Conservation (phyloP, 176 grass and related monocot genomes). For the Raddia distichophylla region DNA sequence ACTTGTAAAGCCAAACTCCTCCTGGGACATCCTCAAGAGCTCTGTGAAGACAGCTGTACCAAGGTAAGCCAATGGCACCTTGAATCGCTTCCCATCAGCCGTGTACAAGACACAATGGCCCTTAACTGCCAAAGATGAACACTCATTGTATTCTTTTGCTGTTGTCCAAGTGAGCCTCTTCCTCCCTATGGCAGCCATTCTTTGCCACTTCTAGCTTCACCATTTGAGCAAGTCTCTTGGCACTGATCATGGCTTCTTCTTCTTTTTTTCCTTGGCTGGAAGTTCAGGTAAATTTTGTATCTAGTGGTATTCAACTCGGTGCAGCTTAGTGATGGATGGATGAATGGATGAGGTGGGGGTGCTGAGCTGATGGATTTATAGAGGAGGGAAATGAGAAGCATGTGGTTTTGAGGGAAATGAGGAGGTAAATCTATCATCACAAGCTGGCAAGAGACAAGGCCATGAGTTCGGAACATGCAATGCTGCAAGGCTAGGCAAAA, state of each 20-base stretch:
- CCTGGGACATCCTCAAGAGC: conserved; percentile 40
- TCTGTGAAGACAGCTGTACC: conserved; percentile 22
- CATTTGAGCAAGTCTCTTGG: conserved; percentile 57
- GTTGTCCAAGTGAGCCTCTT: conserved; percentile 31
- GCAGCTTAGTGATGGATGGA: conserved; percentile 35
- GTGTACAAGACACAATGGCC: conserved; percentile 47
- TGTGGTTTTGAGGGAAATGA: not conserved
- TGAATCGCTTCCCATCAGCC: conserved; percentile 27
- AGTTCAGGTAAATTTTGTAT: conserved; percentile 5
- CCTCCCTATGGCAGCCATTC: conserved; percentile 37
- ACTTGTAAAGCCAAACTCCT: conserved; percentile 32
- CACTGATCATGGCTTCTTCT: conserved; percentile 48
- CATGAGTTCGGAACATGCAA: conserved; percentile 48
- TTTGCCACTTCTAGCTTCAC: conserved; percentile 72
- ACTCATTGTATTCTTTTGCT: conserved; percentile 1
- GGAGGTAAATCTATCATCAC: conserved; percentile 6
- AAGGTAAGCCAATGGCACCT: conserved; percentile 45
- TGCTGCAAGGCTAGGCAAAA: not conserved
- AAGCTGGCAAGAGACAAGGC: conserved; percentile 31
- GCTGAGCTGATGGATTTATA: conserved; percentile 39
- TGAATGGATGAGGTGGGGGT: not conserved
- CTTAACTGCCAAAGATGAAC: conserved; percentile 16
- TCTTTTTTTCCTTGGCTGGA: conserved; percentile 12
- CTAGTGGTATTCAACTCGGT: not conserved
- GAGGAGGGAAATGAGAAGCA: not conserved